Conservation (phyloP, 116 monocot genomes). For the Cymodocea nodosa region DNA sequence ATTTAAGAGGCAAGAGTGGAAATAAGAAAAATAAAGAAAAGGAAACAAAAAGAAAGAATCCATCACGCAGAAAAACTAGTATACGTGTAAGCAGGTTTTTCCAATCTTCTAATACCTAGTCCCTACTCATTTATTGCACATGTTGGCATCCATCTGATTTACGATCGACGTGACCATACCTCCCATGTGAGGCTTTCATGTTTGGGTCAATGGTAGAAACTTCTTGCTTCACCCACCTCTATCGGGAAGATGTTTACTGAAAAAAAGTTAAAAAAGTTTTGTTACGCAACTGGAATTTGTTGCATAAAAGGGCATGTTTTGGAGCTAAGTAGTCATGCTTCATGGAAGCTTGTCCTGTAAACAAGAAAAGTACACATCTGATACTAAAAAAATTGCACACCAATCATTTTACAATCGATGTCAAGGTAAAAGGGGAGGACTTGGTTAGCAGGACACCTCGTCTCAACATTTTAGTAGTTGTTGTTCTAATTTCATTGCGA, state of each 20-base stretch:
- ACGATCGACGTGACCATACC: neutral
- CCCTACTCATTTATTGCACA: conserved; percentile 9
- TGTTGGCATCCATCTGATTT: neutral
- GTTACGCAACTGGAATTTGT: neutral
- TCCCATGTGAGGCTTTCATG: conserved; percentile 8
- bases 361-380: neutral
- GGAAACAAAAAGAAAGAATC: neutral
- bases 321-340: neutral
- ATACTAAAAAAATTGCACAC: neutral
- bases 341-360: neutral
- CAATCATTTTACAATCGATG: neutral
- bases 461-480: neutral
- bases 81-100: neutral
- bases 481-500: neutral
- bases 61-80: neutral
- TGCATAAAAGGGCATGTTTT: neutral
- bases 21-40: neutral
- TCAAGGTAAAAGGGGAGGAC: neutral
- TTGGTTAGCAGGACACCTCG: neutral
- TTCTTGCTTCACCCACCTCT: neutral
- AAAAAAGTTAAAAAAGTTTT: neutral
- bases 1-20: neutral
- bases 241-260: neutral
- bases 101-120: conserved; percentile 10
- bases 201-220: conserved; percentile 1